Conservation (phyloP, 176 grass and related monocot genomes). For the Guadua angustifolia region DNA sequence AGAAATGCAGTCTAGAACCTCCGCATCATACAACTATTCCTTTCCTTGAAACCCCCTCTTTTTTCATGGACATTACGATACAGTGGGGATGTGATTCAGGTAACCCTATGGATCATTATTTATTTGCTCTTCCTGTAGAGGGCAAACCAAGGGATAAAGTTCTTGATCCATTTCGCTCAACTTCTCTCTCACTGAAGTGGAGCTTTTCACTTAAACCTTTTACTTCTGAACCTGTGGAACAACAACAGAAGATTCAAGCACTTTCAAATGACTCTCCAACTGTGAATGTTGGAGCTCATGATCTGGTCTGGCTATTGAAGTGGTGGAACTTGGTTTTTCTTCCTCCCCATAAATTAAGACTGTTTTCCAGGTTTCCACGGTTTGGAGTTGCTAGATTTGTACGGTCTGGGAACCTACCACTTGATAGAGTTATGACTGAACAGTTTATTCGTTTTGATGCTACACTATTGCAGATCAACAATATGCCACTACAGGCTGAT, state of each 20-base stretch:
- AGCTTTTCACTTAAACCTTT: conserved; percentile 86
- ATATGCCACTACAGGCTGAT: conserved; percentile 72
- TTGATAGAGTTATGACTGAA: conserved; percentile 99
- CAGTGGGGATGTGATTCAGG: conserved; percentile 96
- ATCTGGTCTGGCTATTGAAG: conserved; percentile 79
- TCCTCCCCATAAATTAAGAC: conserved; percentile 93
- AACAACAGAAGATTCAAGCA: conserved; percentile 40
- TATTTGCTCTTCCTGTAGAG: conserved; percentile 83
- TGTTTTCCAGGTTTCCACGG: conserved; percentile 95
- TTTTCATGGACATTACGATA: conserved; percentile 85
- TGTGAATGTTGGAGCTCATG: conserved; percentile 78
- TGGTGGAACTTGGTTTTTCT: conserved; percentile 86
- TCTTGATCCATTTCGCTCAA: conserved; percentile 92
- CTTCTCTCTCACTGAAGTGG: conserved; percentile 90
- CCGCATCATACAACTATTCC: conserved; percentile 63
- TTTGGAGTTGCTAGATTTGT: conserved; percentile 88
- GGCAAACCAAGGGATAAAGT: conserved; percentile 77
- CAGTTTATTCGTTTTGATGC: conserved; percentile 86
- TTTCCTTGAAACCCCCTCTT: conserved; percentile 72
- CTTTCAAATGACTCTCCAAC: conserved; percentile 59
- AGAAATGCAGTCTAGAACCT: conserved; percentile 75
- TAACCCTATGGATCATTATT: conserved; percentile 86
- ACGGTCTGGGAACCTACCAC: conserved; percentile 88
- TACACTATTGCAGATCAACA: conserved; percentile 58
- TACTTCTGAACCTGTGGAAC: conserved; percentile 37